A percentile compares a stretch with the other conserved stretches of the same genome.
These are phyloP conservation scores for Endothia cerciana DNA, from an alignment of 2,329 filamentous ascomycete species.

Conservation along the genomic window DNA sequence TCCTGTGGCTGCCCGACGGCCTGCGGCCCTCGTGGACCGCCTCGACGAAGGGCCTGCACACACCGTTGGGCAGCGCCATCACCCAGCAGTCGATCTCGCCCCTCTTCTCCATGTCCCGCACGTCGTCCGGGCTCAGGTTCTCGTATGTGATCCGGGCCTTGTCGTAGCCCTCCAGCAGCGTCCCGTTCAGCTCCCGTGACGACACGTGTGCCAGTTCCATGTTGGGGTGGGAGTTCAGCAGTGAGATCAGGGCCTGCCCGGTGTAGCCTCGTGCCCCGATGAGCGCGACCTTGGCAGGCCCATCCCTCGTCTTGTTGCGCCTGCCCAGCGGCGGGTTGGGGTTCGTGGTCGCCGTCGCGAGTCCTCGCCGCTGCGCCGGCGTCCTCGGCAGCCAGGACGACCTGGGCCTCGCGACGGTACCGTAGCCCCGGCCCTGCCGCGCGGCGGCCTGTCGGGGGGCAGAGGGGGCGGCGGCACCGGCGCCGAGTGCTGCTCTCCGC, in stretches of 20 bases:
- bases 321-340: slow-evolving; percentile 88
- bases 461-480: slow-evolving; percentile 46
- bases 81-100: slow-evolving; percentile 95
- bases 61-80: slow-evolving; percentile 93
- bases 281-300: slow-evolving; percentile 78
- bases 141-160: slow-evolving; percentile 94
- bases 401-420: slow-evolving; percentile 54
- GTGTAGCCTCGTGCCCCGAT: slow-evolving; percentile 95
- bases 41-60: slow-evolving; percentile 92
- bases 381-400: slow-evolving; percentile 25
- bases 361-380: slow-evolving; percentile 44
- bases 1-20: slow-evolving; percentile 53
- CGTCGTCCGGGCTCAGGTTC: slow-evolving; percentile 84
- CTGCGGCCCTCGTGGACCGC: slow-evolving; percentile 75
- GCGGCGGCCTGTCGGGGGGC: slow-evolving; percentile 29
- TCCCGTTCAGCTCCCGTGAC: slow-evolving; percentile 86
- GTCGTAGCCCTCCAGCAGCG: slow-evolving; percentile 85
- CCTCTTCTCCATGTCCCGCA: slow-evolving; percentile 79
- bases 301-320: slow-evolving; percentile 83
- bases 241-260: slow-evolving; percentile 84
- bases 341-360: slow-evolving; percentile 72
- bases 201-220: slow-evolving; percentile 92
- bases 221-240: slow-evolving; percentile 85
- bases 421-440: slow-evolving; percentile 71
- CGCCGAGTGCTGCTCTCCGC: slow-evolving; percentile 70